Percentiles rank a stretch among this genome's conserved stretches.
Conservation (phyloP, 306 rosid genomes). For the Vicia villosa region DNA sequence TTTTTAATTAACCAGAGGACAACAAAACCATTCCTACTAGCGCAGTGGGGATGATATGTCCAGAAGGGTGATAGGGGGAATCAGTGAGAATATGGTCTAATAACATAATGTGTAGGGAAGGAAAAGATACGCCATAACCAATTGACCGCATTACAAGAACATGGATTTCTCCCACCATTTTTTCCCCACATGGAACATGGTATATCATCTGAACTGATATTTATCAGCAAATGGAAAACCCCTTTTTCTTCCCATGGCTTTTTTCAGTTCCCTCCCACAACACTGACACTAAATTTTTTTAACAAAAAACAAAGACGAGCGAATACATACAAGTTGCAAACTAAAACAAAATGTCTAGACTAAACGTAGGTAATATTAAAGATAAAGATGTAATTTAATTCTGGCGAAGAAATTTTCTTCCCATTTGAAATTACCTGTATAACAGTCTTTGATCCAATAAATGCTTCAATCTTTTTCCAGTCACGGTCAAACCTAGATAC, state of each 20-base stretch:
- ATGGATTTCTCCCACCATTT: neutral
- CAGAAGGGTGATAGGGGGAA: neutral
- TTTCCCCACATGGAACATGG: neutral
- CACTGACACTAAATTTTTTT: neutral
- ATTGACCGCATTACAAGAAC: neutral
- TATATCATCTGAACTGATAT: neutral
- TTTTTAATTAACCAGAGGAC: neutral
- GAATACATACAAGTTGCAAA: neutral
- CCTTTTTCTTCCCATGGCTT: neutral
- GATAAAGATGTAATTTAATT: neutral
- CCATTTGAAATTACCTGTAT: conserved; percentile 69
- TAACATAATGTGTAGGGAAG: neutral
- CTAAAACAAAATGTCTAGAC: neutral
- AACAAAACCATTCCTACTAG: neutral
- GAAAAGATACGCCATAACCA: neutral
- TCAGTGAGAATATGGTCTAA: neutral
- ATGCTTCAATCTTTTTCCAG: conserved; percentile 99
- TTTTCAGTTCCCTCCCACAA: neutral
- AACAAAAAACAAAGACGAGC: neutral
- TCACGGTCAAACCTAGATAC: conserved; percentile 89
- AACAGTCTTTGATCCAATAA: conserved; percentile 91
- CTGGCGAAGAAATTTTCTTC: neutral
- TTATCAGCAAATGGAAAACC: neutral
- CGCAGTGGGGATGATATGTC: neutral
- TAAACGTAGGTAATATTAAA: neutral